phyloP scores from a whole-genome alignment of 208 protist genomes.

The Trypanosoma mega region DNA sequence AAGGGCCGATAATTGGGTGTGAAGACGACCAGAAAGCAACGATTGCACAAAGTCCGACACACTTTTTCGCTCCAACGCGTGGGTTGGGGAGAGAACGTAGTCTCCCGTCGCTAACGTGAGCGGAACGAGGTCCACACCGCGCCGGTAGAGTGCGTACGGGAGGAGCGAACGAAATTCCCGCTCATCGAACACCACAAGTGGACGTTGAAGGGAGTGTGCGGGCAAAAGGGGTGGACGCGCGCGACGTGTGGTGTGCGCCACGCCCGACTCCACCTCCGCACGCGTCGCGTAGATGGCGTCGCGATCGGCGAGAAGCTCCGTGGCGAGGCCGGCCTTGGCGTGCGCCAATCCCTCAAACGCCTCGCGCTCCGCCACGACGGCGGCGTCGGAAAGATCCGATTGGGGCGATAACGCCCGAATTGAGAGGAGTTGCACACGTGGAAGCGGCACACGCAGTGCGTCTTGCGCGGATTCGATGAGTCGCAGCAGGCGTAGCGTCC shows the following conservation, averaged over 20 bases:
- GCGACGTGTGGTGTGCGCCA: constrained; percentile 5
- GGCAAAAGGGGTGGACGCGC: neutral
- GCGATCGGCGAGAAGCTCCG: constrained; percentile 59
- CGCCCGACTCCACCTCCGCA: constrained; percentile 44
- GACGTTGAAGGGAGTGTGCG: neutral
- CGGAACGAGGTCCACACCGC: constrained; percentile 75
- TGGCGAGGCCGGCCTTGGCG: constrained; percentile 71
- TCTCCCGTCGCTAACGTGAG: constrained; percentile 78
- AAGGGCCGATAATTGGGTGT: constrained; percentile 67
- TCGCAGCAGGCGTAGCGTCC: constrained; percentile 44
- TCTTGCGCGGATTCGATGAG: constrained; percentile 77
- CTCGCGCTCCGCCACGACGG: constrained; percentile 51
- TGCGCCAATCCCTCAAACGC: constrained; percentile 71
- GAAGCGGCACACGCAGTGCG: constrained; percentile 27
- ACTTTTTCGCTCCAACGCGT: constrained; percentile 84
- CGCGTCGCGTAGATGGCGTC: constrained; percentile 48
- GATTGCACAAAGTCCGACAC: constrained; percentile 77
- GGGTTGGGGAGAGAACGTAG: constrained; percentile 77
- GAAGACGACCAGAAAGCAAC: constrained; percentile 57
- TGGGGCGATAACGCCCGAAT: neutral
- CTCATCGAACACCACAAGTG: constrained; percentile 82
- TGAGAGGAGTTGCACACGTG: constrained; percentile 70
- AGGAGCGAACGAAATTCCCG: constrained; percentile 81
- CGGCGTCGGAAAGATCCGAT: constrained; percentile 4
- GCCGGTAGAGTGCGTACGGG: constrained; percentile 68